Evolutionary conservation across 2,329 filamentous ascomycete species (phyloP).

Genomic region (Escovopsis sp.): DNA sequence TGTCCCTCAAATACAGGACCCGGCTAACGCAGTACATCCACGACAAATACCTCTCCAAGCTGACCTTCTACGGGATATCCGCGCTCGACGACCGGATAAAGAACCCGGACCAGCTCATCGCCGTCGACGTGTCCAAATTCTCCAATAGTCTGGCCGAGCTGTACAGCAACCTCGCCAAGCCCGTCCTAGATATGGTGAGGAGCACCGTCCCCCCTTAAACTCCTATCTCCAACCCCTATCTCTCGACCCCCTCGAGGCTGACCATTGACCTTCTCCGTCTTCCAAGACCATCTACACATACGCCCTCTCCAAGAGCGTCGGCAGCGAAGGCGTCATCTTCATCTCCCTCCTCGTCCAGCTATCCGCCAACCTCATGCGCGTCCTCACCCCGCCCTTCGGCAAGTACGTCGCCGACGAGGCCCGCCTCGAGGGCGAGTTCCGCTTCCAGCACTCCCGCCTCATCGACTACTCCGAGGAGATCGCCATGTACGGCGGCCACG

Average conservation of each 20-base stretch:
- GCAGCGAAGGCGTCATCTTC: conserved; percentile 85
- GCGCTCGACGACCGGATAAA: conserved; percentile 95
- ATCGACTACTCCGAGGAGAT: conserved; percentile 96
- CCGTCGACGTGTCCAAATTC: conserved; percentile 91
- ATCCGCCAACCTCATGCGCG: conserved; percentile 84
- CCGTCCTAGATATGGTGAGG: conserved; percentile 86
- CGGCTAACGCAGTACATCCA: conserved; percentile 90
- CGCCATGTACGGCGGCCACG: conserved; percentile 79
- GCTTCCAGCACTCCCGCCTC: conserved; percentile 83
- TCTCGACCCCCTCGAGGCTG: neutral
- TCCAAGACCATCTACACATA: conserved; percentile 77
- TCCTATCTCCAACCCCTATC: too few species aligned
- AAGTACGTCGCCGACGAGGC: conserved; percentile 97
- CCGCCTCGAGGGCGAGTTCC: conserved; percentile 84
- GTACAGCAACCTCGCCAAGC: conserved; percentile 93
- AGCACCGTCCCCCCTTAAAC: too few species aligned
- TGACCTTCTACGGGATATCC: conserved; percentile 95
- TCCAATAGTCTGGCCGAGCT: conserved; percentile 88
- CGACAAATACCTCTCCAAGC: conserved; percentile 87
- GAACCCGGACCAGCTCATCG: conserved; percentile 94
- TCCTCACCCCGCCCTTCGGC: conserved; percentile 87
- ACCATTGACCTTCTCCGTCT: too few species aligned
- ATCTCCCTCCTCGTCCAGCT: conserved; percentile 91
- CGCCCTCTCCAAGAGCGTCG: conserved; percentile 85
- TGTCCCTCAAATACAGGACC: conserved; percentile 84